Conservation (phyloP, 148 eudicot genomes). For the Diospyros lotus region DNA sequence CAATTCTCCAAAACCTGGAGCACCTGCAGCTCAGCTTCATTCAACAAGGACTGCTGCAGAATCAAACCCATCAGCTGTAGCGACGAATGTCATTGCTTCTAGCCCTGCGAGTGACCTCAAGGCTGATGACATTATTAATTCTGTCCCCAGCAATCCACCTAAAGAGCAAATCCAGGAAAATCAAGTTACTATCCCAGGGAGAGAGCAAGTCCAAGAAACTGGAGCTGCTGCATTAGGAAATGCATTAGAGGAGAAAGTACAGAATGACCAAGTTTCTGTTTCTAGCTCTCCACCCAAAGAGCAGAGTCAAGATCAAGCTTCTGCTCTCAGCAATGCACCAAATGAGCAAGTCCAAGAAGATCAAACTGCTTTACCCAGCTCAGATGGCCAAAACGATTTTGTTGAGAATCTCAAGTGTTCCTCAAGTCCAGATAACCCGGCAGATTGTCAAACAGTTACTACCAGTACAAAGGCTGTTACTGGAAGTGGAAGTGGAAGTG, state of each 20-base stretch:
- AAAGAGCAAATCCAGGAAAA: slow-evolving; percentile 16
- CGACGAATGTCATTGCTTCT: slow-evolving; percentile 3
- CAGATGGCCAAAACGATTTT: slow-evolving; percentile 15
- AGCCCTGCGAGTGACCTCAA: slow-evolving; percentile 12
- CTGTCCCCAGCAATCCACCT: slow-evolving; percentile 11
- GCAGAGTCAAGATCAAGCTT: slow-evolving; percentile 15
- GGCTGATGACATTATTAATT: slow-evolving; percentile 5
- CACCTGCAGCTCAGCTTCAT: slow-evolving; percentile 20
- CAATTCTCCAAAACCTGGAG: slow-evolving; percentile 27
- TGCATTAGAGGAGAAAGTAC: slow-evolving; percentile 8
- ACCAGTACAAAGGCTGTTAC: slow-evolving; percentile 1
- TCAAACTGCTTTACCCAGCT: slow-evolving; percentile 15
- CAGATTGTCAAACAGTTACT: slow-evolving; percentile 6
- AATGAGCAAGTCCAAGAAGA: slow-evolving; percentile 12
- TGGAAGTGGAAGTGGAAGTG: background rate
- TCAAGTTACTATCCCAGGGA: slow-evolving; percentile 11
- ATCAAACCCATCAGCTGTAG: slow-evolving; percentile 7
- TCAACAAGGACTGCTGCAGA: slow-evolving; percentile 12
- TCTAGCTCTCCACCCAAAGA: slow-evolving; percentile 18
- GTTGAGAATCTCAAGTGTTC: slow-evolving; percentile 16
- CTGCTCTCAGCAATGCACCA: slow-evolving; percentile 4
- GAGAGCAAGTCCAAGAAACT: slow-evolving; percentile 21
- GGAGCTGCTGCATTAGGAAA: slow-evolving; percentile 9
- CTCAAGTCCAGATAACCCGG: background rate
- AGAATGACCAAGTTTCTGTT: slow-evolving; percentile 14